Evolutionary conservation across 176 grass and related monocot species (phyloP).

Genomic region (Tillandsia leiboldiana): DNA sequence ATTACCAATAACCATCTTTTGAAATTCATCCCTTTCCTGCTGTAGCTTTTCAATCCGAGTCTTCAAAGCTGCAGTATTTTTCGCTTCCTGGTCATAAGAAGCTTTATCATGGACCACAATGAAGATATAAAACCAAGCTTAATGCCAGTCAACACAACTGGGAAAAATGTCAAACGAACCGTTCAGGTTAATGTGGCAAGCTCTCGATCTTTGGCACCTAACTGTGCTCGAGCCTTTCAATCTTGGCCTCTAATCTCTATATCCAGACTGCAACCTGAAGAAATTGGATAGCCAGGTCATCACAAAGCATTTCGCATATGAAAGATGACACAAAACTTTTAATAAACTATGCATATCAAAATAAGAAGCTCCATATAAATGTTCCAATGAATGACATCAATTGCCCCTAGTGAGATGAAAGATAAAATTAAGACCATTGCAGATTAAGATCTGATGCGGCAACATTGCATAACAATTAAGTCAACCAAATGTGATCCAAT

Average conservation of each 20-base stretch:
- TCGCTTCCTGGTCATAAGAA: slow-evolving; percentile 55
- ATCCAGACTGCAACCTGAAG: slow-evolving; percentile 82
- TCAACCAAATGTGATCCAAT: too few relatives aligned
- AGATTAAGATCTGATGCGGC: too few relatives aligned
- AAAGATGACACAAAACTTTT: background rate
- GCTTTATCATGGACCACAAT: slow-evolving; percentile 1
- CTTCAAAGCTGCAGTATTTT: too few relatives aligned
- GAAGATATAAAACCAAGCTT: background rate
- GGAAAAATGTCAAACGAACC: slow-evolving; percentile 25
- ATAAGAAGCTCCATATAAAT: too few relatives aligned
- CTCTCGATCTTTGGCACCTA: slow-evolving; percentile 88
- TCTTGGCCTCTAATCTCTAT: slow-evolving; percentile 84
- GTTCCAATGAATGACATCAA: too few relatives aligned
- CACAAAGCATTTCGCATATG: background rate
- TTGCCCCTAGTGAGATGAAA: too few relatives aligned
- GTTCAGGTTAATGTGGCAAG: slow-evolving; percentile 80
- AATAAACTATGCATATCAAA: too few relatives aligned
- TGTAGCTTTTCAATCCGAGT: too few relatives aligned
- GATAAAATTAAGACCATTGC: too few relatives aligned
- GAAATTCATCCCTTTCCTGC: too few relatives aligned
- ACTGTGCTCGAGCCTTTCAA: slow-evolving; percentile 94
- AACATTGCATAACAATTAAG: too few relatives aligned
- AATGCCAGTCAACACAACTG: slow-evolving; percentile 14
- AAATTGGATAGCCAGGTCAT: slow-evolving; percentile 17
- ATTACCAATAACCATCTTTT: too few relatives aligned